These are phyloP conservation scores for Cryptosporidium ryanae DNA, from an alignment of 169 alveolate genomes.

Conservation along the genomic window DNA sequence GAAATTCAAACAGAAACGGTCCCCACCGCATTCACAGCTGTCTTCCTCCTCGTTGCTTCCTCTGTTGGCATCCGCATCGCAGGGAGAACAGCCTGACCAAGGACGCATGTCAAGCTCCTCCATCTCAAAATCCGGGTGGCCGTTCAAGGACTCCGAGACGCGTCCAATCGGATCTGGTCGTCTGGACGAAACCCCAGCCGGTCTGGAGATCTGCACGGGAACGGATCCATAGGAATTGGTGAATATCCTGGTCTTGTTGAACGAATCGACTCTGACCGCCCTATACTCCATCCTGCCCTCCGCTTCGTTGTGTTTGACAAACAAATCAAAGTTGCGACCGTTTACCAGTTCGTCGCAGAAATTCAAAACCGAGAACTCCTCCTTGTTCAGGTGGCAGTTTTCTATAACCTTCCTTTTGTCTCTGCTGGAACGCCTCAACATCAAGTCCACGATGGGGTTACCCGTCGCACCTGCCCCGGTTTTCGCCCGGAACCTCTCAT, in stretches of 20 bases:
- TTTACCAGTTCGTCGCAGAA: constrained; percentile 22
- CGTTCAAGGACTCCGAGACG: too few relatives aligned
- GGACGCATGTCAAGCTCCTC: too few relatives aligned
- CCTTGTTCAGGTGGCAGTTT: not conserved
- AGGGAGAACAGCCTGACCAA: too few relatives aligned
- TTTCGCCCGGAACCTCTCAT: not conserved
- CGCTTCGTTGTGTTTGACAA: not conserved
- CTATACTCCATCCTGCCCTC: constrained; percentile 4
- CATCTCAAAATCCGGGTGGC: too few relatives aligned
- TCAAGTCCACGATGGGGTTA: not conserved
- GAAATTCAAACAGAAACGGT: too few relatives aligned
- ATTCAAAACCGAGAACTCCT: constrained; percentile 9
- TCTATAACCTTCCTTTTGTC: not conserved
- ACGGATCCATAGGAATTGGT: constrained; percentile 30
- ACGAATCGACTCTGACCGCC: not conserved
- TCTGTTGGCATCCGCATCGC: too few relatives aligned
- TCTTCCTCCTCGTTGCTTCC: too few relatives aligned
- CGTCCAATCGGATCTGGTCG: too few relatives aligned
- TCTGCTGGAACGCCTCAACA: not conserved
- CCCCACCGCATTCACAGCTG: too few relatives aligned
- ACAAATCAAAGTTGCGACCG: constrained; percentile 4
- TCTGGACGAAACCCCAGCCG: too few relatives aligned
- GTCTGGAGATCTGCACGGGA: constrained; percentile 29
- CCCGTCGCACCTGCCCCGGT: not conserved
- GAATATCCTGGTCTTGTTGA: not conserved